phyloP scores from a whole-genome alignment of 139 green algal species.

The Axilococcus clingmanii region DNA sequence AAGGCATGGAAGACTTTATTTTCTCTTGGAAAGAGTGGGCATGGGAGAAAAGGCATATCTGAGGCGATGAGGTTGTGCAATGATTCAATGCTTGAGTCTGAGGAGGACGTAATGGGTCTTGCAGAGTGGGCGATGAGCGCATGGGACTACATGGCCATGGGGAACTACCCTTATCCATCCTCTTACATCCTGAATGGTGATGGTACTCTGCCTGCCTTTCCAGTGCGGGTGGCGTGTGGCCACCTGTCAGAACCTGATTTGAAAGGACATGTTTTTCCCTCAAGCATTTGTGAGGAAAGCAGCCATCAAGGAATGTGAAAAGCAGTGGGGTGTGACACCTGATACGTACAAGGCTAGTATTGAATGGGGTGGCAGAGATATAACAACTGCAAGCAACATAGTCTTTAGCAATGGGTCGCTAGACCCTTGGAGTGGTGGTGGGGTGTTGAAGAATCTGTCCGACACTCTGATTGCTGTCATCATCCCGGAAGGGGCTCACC shows the following conservation, averaged over 20 bases:
- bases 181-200: slow-evolving; percentile 48
- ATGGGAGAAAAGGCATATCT: background rate
- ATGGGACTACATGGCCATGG: slow-evolving; percentile 40
- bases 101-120: slow-evolving; percentile 26
- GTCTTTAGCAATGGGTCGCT: slow-evolving; percentile 31
- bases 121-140: slow-evolving; percentile 23
- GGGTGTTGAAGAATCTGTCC: slow-evolving; percentile 32
- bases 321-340: slow-evolving; percentile 56
- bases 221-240: slow-evolving; percentile 43
- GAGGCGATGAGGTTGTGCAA: slow-evolving; percentile 1
- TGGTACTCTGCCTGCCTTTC: slow-evolving; percentile 42
- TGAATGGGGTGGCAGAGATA: slow-evolving; percentile 28
- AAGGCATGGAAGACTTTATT: slow-evolving; percentile 6
- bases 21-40: background rate
- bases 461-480: slow-evolving; percentile 36
- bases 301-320: slow-evolving; percentile 30
- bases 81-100: background rate
- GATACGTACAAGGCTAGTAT: slow-evolving; percentile 25
- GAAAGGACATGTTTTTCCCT: slow-evolving; percentile 35
- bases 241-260: slow-evolving; percentile 17
- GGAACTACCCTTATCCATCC: slow-evolving; percentile 44
- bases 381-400: slow-evolving; percentile 32
- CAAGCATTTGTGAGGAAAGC: slow-evolving; percentile 23
- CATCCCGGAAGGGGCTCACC: slow-evolving; percentile 49
- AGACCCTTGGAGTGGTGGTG: slow-evolving; percentile 36